A percentile compares a stretch with the other conserved stretches of the same genome.
Conservation (phyloP, 495 filamentous ascomycete genomes). For the Apiosordaria backusii region DNA sequence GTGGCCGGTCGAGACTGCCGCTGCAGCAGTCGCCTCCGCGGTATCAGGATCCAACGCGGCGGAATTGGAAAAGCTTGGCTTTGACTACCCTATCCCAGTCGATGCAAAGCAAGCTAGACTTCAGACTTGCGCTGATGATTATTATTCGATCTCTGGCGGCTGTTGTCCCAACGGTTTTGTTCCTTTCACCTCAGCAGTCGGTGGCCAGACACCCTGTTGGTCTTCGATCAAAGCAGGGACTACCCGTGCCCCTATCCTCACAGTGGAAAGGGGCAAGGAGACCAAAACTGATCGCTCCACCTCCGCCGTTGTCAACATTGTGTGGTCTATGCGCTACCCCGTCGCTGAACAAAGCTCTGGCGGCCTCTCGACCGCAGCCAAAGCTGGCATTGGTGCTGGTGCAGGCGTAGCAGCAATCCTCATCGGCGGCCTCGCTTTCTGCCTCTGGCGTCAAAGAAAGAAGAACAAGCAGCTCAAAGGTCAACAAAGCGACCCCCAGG, state of each 20-base stretch:
- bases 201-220: conserved; percentile 29
- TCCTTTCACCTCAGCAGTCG: conserved; percentile 25
- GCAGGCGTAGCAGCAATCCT: conserved; percentile 22
- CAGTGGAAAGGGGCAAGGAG: conserved; percentile 14
- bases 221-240: conserved; percentile 12
- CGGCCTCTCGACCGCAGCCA: conserved; percentile 27
- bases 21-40: not conserved
- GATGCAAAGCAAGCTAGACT: conserved; percentile 13
- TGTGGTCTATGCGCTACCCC: conserved; percentile 28
- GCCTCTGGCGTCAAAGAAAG: conserved; percentile 18
- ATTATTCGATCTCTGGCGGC: conserved; percentile 29
- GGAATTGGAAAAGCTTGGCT: not conserved
- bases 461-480: conserved; percentile 25
- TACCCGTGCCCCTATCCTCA: conserved; percentile 18
- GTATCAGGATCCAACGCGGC: not conserved
- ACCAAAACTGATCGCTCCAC: conserved; percentile 21
- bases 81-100: conserved; percentile 23
- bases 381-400: conserved; percentile 29
- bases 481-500: not conserved
- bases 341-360: conserved; percentile 12
- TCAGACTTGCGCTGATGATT: conserved; percentile 25
- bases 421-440: conserved; percentile 20
- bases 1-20: conserved; percentile 20
- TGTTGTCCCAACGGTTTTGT: conserved; percentile 30
- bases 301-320: conserved; percentile 31